Evolutionary conservation across 306 rosid species (phyloP).

Genomic region (Senna siamea): DNA sequence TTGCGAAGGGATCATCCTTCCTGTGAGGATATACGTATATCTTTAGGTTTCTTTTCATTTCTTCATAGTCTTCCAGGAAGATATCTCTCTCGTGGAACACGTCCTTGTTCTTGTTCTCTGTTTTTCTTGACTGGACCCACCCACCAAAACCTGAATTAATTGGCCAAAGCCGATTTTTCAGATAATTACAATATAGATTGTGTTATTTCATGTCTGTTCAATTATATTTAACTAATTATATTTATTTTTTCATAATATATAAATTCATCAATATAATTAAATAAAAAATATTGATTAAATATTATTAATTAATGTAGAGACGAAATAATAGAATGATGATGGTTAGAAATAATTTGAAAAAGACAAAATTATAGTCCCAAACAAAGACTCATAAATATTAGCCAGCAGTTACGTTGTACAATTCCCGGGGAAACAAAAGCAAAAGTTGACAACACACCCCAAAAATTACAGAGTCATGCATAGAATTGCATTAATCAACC

Average conservation of each 20-base stretch:
- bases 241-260: no score
- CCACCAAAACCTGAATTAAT: no score
- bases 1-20: conserved; percentile 65
- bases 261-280: no score
- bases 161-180: background rate
- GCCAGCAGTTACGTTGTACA: background rate
- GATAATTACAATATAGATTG: background rate
- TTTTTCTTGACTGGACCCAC: no score
- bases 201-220: no score
- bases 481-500: no score
- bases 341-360: background rate
- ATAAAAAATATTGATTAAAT: no score
- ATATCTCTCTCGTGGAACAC: conserved; percentile 32
- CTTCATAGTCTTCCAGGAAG: conserved; percentile 71
- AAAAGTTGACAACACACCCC: conserved; percentile 16
- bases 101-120: conserved; percentile 1
- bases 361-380: background rate
- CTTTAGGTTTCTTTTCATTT: conserved; percentile 82
- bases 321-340: no score
- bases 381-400: background rate
- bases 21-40: conserved; percentile 82
- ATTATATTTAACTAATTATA: no score
- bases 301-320: no score
- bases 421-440: background rate
- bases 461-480: no score